Evolutionary conservation across 192 early-diverging fungal genomes (phyloP), one percentile per base, ranked within the genome.

Genomic region (Podila epigama): DNA sequence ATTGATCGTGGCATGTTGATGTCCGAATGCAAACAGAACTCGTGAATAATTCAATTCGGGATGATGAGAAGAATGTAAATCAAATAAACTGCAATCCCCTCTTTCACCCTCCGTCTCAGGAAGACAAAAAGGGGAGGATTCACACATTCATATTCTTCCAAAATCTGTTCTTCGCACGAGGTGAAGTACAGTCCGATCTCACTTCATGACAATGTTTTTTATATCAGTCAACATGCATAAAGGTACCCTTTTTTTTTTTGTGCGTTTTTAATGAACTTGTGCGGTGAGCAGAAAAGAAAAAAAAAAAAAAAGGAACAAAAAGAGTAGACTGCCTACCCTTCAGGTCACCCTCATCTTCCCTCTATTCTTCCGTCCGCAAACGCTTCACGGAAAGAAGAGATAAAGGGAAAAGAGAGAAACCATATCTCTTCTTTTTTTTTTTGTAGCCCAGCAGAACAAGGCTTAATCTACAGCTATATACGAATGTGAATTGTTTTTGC

Each of bases 1-100:
- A 56, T 61, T 36, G 66, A 62, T 54, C 73, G 60, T 58, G 66
- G 73, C 73, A 77, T 77, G 50, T 32, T 33, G 68, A 32, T 40
- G 50, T 61, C 52, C 22, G 33, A 34, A 35, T 32, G 25, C 27
- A 36, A 13, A 13, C 59, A 41, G 5, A n/a, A n/a, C n/a, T n/a
- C n/a, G n/a, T n/a, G n/a, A n/a, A n/a, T n/a, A n/a, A n/a, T n/a
- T n/a, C n/a, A n/a, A n/a, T n/a, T 25, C 13, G 22, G 7, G 25
- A 15, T 44, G 28, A 10, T 31, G 33, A n/a, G 44, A 18, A 44
- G 31, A 44, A 50, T 28, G 39, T 35, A 53, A 15, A 42, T 48
- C 40, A 39, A 51, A 31, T 35, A 22, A 18, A n/a, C n/a, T n/a
- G n/a, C n/a, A n/a, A n/a, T n/a, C n/a, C n/a, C n/a, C n/a, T n/a